These are phyloP conservation scores for Fusarium euwallaceae DNA, from an alignment of 2,329 filamentous ascomycete species.

Conservation along the genomic window DNA sequence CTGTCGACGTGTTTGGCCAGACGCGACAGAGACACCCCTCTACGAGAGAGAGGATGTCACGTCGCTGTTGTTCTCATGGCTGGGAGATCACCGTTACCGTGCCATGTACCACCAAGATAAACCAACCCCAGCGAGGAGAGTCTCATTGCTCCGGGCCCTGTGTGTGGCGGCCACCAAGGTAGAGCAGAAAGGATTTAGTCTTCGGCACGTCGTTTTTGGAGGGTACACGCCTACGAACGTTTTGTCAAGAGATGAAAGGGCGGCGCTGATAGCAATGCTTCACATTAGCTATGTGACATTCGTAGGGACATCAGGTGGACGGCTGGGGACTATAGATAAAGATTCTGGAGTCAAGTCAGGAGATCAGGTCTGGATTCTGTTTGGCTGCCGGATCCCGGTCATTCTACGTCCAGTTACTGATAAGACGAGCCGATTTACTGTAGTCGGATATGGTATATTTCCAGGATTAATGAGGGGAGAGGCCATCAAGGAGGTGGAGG, in stretches of 20 bases:
- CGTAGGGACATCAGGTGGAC: not conserved
- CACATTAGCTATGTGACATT: not conserved
- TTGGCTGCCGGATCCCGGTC: constrained; percentile 6
- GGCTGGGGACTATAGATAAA: not conserved
- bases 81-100: not conserved
- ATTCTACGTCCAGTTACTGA: not conserved
- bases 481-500: not conserved
- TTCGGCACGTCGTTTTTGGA: not conserved
- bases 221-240: not conserved
- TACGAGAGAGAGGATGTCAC: not conserved
- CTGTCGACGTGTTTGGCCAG: not conserved
- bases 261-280: not conserved
- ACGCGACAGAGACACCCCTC: not conserved
- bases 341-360: not conserved
- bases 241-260: not conserved
- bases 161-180: not conserved
- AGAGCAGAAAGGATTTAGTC: not conserved
- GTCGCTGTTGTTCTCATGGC: not conserved
- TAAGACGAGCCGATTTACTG: not conserved
- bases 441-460: not conserved
- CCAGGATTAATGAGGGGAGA: constrained; percentile 11
- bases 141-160: not conserved
- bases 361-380: constrained; percentile 13
- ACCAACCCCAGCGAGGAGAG: not conserved
- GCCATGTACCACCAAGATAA: not conserved